phyloP scores from a whole-genome alignment of 345 rosid species.

The Luvunga scandens region DNA sequence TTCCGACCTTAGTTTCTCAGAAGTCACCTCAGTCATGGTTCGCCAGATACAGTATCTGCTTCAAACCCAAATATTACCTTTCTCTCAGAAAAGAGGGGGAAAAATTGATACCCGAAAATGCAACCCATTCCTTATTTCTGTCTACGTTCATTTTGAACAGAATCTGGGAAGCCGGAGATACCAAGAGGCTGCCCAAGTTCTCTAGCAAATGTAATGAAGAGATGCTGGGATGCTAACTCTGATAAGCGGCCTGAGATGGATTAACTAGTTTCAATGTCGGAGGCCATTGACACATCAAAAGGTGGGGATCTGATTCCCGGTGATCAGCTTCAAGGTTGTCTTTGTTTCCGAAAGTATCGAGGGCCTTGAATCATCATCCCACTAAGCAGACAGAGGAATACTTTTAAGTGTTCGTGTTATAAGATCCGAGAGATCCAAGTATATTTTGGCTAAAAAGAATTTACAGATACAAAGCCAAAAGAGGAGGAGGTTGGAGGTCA shows the following conservation, averaged over 20 bases:
- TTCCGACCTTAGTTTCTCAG: constrained; percentile 93
- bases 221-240: constrained; percentile 95
- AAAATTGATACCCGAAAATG: background rate
- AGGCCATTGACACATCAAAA: constrained; percentile 78
- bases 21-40: constrained; percentile 94
- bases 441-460: too few species aligned
- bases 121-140: background rate
- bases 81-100: background rate
- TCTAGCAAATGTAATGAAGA: constrained; percentile 84
- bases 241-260: constrained; percentile 97
- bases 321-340: constrained; percentile 79
- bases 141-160: constrained; percentile 31
- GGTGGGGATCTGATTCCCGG: constrained; percentile 96
- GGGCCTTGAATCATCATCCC: constrained; percentile 56
- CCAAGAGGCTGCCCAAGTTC: constrained; percentile 95
- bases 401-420: too few species aligned
- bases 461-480: too few species aligned
- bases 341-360: constrained; percentile 77
- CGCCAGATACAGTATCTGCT: constrained; percentile 53
- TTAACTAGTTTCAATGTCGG: constrained; percentile 88
- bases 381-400: background rate
- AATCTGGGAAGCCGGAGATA: constrained; percentile 87
- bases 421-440: too few species aligned
- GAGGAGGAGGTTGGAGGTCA: too few species aligned
- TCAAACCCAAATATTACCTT: background rate